Base-by-base conservation (phyloP, 78 protist species). In the Creolimax fragrantissima region DNA sequence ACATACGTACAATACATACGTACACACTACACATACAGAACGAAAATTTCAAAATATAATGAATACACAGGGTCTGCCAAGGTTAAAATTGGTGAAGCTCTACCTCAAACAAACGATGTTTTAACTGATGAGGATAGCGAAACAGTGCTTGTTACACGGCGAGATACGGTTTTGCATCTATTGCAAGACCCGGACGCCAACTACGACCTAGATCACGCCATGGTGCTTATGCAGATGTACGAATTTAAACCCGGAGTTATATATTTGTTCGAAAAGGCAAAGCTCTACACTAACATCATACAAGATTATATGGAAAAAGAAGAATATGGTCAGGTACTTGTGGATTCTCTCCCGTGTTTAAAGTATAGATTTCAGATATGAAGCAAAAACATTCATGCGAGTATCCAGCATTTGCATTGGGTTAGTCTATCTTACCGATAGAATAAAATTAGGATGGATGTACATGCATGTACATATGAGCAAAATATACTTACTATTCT, bases 281-380 rank as follows among this genome's bases (percentile, higher is more conserved):
- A 85, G 45, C 93, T 96, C 81, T 94, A 96, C 83, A 58, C 32
- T 41, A 95, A 96, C 47, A 95, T 97, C 42, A 85, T 97, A 41
- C 96, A 95, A 86, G 93, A 95, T 44, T 93, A 96, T 93, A 97
- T 95, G 97, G 97, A 95, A 81, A 90, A 89, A 83, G 66, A 88
- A 74, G 90, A 42, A 3, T 45, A 89, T 35, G 97, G 94, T 35
- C 74, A 88, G 32, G 93, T 81, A 4, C 90, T 89, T 43, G 42
- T 96, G n/a, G n/a, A n/a, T n/a, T n/a, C n/a, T n/a, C n/a, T n/a
- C n/a, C n/a, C n/a, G n/a, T n/a, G n/a, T n/a, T n/a, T n/a, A n/a
- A n/a, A n/a, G n/a, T n/a, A n/a, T n/a, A n/a, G n/a, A n/a, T n/a
- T n/a, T n/a, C n/a, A n/a, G n/a, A n/a, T n/a, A n/a, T n/a, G n/a